Evolutionary conservation across 345 rosid species (phyloP).

Genomic region (Aquilaria sinensis): DNA sequence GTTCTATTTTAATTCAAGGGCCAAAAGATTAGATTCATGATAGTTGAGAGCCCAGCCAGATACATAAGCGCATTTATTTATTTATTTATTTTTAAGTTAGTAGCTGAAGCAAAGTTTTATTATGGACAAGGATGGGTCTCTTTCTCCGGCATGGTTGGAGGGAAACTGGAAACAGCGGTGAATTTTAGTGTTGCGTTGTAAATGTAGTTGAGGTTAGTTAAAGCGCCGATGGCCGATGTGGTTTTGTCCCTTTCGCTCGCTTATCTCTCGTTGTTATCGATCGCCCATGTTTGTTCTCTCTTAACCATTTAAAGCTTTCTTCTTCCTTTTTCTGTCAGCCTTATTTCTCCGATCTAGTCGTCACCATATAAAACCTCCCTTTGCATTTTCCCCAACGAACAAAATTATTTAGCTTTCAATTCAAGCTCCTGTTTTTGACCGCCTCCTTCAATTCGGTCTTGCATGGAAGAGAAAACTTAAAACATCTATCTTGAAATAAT

Average conservation of each 20-base stretch:
- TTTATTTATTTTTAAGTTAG: too few relatives aligned
- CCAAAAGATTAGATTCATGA: too few relatives aligned
- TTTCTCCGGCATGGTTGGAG: too few relatives aligned
- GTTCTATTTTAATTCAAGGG: too few relatives aligned
- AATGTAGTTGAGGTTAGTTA: constrained; percentile 18
- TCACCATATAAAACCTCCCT: constrained; percentile 5
- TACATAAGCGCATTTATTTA: too few relatives aligned
- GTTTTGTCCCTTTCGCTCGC: background rate
- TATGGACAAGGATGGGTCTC: too few relatives aligned
- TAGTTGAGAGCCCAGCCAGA: too few relatives aligned
- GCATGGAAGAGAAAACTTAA: too few relatives aligned
- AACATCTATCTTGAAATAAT: constrained; percentile 17
- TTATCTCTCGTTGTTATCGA: constrained; percentile 17
- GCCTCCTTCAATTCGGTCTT: background rate
- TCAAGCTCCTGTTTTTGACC: background rate
- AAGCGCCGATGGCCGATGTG: constrained; percentile 2
- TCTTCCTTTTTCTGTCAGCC: constrained; percentile 4
- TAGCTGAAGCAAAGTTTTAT: too few relatives aligned
- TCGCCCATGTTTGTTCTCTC: background rate
- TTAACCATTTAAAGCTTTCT: background rate
- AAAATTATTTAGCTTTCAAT: background rate
- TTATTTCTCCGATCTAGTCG: constrained; percentile 29
- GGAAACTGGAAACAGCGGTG: too few relatives aligned
- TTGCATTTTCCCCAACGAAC: constrained; percentile 6
- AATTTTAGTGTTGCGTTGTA: background rate